A percentile compares a stretch with the other conserved stretches of the same genome.
Evolutionary conservation across 352 stramenopile species (phyloP).

Genomic region (Plasmopara halstedii): DNA sequence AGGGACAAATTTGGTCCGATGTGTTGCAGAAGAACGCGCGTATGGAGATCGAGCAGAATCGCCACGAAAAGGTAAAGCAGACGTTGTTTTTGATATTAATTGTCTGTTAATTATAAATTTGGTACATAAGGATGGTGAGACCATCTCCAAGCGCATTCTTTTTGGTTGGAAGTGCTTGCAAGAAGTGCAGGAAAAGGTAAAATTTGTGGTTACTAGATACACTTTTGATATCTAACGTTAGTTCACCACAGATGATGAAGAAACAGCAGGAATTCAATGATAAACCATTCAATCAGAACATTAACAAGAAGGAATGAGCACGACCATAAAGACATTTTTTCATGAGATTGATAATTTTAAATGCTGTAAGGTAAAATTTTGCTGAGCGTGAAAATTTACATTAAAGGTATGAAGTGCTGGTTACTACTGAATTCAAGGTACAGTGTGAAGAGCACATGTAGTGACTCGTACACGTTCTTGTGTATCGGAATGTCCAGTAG

Average conservation of each 20-base stretch:
- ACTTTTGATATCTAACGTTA: neutral
- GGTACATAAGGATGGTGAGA: conserved; percentile 47
- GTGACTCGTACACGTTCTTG: conserved; percentile 91
- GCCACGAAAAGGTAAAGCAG: conserved; percentile 48
- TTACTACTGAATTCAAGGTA: conserved; percentile 91
- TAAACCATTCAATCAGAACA: conserved; percentile 3
- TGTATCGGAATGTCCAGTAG: conserved; percentile 94
- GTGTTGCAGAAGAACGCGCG: conserved; percentile 65
- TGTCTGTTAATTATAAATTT: neutral
- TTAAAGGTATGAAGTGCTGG: conserved; percentile 84
- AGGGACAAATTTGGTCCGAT: conserved; percentile 57
- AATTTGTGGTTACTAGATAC: too few species aligned
- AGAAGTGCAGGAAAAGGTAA: conserved; percentile 72
- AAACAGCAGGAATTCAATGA: conserved; percentile 34
- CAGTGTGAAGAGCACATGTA: conserved; percentile 93
- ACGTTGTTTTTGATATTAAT: too few species aligned
- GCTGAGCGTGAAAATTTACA: conserved; percentile 11
- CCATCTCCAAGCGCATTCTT: conserved; percentile 71
- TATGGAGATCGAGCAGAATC: conserved; percentile 75
- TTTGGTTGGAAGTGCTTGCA: conserved; percentile 71
- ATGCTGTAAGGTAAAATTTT: neutral
- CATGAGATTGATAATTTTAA: neutral
- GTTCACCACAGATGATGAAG: conserved; percentile 31
- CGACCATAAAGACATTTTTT: neutral
- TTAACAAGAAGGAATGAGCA: conserved; percentile 10